Evolutionary conservation across 2,329 filamentous ascomycete genomes (phyloP).

Genomic region (Fusarium cicatricum): DNA sequence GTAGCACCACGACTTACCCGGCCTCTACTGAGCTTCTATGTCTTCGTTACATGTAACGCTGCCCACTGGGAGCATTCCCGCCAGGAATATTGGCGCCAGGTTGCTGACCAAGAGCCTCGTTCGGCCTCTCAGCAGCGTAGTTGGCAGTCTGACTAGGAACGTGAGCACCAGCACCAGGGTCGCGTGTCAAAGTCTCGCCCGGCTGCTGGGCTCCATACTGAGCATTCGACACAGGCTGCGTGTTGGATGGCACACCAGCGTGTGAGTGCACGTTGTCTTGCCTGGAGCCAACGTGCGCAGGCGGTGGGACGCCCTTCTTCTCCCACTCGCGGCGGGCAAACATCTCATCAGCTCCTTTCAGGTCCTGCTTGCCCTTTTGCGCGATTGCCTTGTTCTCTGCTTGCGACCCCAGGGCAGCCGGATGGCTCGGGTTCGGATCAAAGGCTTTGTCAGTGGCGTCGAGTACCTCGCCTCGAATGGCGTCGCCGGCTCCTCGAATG

Average conservation of each 20-base stretch:
- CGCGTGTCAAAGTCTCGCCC: conserved; percentile 13
- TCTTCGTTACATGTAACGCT: too few relatives aligned
- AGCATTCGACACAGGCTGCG: neutral
- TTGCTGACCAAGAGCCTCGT: neutral
- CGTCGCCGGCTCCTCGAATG: conserved; percentile 36
- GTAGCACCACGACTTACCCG: too few relatives aligned
- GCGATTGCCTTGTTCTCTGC: conserved; percentile 16
- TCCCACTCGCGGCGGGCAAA: conserved; percentile 33
- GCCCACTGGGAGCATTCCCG: too few relatives aligned
- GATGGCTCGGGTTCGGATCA: conserved; percentile 25
- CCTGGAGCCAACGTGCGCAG: neutral
- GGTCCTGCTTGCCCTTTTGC: conserved; percentile 33
- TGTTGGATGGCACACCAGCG: neutral
- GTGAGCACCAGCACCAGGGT: conserved; percentile 5
- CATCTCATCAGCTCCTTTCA: conserved; percentile 27
- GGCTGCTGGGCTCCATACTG: neutral
- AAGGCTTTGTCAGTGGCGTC: conserved; percentile 35
- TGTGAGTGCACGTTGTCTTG: neutral
- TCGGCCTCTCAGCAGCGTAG: conserved; percentile 15
- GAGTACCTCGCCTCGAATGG: conserved; percentile 28
- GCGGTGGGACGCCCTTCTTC: conserved; percentile 14
- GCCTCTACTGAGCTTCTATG: too few relatives aligned
- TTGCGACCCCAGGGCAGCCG: neutral
- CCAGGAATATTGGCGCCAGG: neutral
- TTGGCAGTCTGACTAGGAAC: conserved; percentile 2